Percentiles rank a stretch among this genome's conserved stretches.
Conservation (phyloP, 768 basidiomycete genomes). For the Collybia nuda region DNA sequence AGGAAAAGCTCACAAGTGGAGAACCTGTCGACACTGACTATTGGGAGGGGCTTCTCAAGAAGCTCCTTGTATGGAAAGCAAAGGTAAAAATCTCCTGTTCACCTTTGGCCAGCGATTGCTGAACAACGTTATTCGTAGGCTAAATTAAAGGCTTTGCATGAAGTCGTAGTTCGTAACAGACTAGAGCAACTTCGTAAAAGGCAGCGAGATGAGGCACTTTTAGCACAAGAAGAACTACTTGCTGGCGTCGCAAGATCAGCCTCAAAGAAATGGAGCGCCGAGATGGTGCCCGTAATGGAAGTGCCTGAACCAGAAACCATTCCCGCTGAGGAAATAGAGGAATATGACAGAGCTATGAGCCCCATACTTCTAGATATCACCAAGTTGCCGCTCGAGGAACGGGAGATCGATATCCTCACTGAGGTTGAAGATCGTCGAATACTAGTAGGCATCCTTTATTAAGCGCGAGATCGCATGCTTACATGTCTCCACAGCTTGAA, state of each 20-base stretch:
- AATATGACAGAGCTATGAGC: constrained; percentile 86
- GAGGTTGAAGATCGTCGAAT: constrained; percentile 61
- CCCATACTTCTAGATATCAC: constrained; percentile 74
- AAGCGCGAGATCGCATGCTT: constrained; percentile 3
- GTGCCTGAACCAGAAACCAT: constrained; percentile 31
- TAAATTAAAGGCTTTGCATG: constrained; percentile 88
- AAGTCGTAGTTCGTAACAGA: constrained; percentile 94
- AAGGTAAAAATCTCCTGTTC: constrained; percentile 54
- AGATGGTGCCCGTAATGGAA: constrained; percentile 32
- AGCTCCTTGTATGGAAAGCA: constrained; percentile 94
- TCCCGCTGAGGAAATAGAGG: constrained; percentile 68
- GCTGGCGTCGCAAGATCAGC: constrained; percentile 73
- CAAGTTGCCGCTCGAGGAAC: constrained; percentile 72
- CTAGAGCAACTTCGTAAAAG: constrained; percentile 94
- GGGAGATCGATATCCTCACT: constrained; percentile 75
- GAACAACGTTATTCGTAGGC: constrained; percentile 48
- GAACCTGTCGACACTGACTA: constrained; percentile 97
- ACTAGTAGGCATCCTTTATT: constrained; percentile 50
- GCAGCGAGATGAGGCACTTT: constrained; percentile 93
- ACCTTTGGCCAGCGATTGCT: neutral
- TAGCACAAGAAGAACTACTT: constrained; percentile 88
- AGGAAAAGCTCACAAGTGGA: constrained; percentile 84
- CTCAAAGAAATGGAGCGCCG: constrained; percentile 34
- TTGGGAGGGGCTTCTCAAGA: constrained; percentile 93
- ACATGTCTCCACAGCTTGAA: constrained; percentile 51